Percentiles rank a stretch among this genome's conserved stretches.
phyloP scores from a whole-genome alignment of 2,329 filamentous ascomycete genomes.

The Exophiala alcalophila region DNA sequence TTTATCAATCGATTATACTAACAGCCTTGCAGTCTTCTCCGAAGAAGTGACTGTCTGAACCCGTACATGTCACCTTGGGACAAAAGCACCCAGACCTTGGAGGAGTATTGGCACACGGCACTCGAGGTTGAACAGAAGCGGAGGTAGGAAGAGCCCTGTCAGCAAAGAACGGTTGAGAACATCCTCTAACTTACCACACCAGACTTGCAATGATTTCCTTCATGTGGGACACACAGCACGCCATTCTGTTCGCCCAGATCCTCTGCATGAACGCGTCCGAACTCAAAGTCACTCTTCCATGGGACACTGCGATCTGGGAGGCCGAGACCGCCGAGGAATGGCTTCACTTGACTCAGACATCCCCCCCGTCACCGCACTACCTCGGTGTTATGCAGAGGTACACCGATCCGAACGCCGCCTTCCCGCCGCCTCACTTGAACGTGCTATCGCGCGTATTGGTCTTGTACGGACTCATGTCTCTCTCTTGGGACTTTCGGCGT shows the following conservation, averaged over 20 bases:
- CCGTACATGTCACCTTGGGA: conserved; percentile 40
- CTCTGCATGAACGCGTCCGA: conserved; percentile 66
- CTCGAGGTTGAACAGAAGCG: conserved; percentile 59
- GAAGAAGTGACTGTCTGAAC: conserved; percentile 52
- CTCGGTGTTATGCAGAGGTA: conserved; percentile 53
- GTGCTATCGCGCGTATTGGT: conserved; percentile 54
- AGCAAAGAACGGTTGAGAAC: not conserved
- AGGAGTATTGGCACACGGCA: conserved; percentile 53
- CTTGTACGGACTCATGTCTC: conserved; percentile 61
- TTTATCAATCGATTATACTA: not conserved
- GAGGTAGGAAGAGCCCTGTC: conserved; percentile 33
- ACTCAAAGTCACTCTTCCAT: conserved; percentile 56
- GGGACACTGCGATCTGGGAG: conserved; percentile 56
- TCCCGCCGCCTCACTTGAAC: conserved; percentile 46
- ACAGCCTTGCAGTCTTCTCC: conserved; percentile 42
- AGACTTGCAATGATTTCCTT: conserved; percentile 58
- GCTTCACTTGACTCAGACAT: conserved; percentile 43
- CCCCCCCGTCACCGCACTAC: conserved; percentile 41
- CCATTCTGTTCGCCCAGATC: conserved; percentile 63
- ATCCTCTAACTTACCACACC: conserved; percentile 5
- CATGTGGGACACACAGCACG: conserved; percentile 65
- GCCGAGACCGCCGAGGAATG: conserved; percentile 53
- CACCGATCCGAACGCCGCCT: conserved; percentile 43
- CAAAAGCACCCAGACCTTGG: conserved; percentile 40
- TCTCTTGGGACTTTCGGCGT: conserved; percentile 61